phyloP scores from a whole-genome alignment of 2,329 filamentous ascomycete genomes.

The Pseudonectria foliicola region DNA sequence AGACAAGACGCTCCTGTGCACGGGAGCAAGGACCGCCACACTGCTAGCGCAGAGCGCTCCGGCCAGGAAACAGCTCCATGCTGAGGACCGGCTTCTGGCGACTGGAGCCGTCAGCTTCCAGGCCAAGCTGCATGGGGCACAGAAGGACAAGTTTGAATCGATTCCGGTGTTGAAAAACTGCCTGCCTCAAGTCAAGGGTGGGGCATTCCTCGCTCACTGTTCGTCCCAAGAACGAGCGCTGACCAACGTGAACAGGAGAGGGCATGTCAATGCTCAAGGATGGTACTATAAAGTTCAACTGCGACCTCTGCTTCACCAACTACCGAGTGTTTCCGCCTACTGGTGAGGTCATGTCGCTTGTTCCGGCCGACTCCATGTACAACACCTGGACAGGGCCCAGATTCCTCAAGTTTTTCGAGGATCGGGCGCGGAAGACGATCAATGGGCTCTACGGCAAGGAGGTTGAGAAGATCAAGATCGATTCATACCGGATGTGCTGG shows the following conservation, averaged over 20 bases:
- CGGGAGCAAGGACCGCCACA: conserved; percentile 50
- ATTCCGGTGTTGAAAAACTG: conserved; percentile 49
- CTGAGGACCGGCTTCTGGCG: conserved; percentile 46
- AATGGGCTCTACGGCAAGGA: conserved; percentile 36
- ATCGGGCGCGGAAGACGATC: conserved; percentile 33
- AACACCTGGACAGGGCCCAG: conserved; percentile 33
- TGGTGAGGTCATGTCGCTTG: conserved; percentile 45
- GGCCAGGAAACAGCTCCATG: conserved; percentile 42
- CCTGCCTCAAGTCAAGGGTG: conserved; percentile 34
- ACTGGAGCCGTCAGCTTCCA: conserved; percentile 44
- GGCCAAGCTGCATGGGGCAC: conserved; percentile 31
- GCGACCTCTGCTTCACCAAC: conserved; percentile 52
- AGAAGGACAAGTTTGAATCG: conserved; percentile 39
- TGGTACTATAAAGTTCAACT: conserved; percentile 54
- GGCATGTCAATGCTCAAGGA: conserved; percentile 38
- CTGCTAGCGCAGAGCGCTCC: conserved; percentile 46
- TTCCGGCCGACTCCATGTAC: conserved; percentile 37
- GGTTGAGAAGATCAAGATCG: conserved; percentile 31
- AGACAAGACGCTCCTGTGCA: conserved; percentile 46
- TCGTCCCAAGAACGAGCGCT: background rate
- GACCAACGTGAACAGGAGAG: conserved; percentile 26
- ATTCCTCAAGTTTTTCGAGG: conserved; percentile 36
- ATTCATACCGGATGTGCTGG: conserved; percentile 41
- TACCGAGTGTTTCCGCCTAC: conserved; percentile 37
- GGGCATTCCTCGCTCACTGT: conserved; percentile 8